Base-by-base conservation (phyloP, 257 asterid genomes). In the Prunella vulgaris region DNA sequence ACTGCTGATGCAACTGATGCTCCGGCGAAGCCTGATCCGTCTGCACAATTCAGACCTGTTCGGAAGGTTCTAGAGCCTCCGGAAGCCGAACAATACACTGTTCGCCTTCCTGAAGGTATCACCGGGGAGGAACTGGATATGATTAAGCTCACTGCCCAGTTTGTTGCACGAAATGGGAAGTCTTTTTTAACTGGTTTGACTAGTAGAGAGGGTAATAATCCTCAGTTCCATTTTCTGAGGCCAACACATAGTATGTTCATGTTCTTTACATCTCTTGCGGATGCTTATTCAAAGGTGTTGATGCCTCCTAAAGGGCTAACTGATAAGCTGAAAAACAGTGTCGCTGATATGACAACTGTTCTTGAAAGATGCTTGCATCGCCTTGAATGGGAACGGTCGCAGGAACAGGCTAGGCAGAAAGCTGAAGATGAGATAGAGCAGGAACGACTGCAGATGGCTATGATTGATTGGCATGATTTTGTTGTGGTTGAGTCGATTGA, bases 401-500 rank as follows among this genome's bases (percentile, higher is more conserved):
- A 93, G 66, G 98, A 93, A 73, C 96, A 88, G 80, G 96, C 95
- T 18, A 87, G 96, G 79, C 97, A 90, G 85, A 90, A 90, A 76
- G 95, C 94, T 69, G 98, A 93, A 80, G 92, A 90, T 69, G 98
- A 93, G 83, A 82, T 87, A 35, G 98, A 90, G 80, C 90, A 83
- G 84, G 98, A 90, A 81, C 73, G 98, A 24, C 2, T 79, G 37
- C 96, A 87, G 82, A 93, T 93, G 97, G 90, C 97, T 21, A 85
- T 84, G 97, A 90, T 93, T 72, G 98, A 93, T 71, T 93, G 98
- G 98, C 98, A 93, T 77, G 98, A 90, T 78, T 90, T 90, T 79
- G 97, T 90, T 69, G 97, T 90, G 54, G 98, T 90, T 38, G 96
- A 90, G 85, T 72, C 94, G 0, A 93, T 93, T 63, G 98, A 93